These are phyloP conservation scores for Hanseniaspora occidentalis DNA, from an alignment of 805 yeast species.

Conservation along the genomic window DNA sequence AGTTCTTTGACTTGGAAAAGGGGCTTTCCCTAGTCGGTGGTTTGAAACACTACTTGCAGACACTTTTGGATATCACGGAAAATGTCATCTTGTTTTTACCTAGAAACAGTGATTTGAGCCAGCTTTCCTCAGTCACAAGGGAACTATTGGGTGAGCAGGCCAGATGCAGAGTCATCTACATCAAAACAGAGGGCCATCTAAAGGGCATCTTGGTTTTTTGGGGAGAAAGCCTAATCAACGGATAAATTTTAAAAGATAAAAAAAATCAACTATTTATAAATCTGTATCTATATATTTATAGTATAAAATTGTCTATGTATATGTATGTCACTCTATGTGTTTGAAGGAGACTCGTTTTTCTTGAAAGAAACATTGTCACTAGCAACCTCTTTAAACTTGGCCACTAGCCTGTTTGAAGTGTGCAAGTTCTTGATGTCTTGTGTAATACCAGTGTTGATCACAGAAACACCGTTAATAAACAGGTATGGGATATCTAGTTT, in stretches of 20 bases:
- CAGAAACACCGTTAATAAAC: constrained; percentile 16
- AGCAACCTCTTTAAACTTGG: constrained; percentile 11
- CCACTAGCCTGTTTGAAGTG: constrained; percentile 10
- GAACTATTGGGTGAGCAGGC: constrained; percentile 33
- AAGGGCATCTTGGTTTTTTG: constrained; percentile 50
- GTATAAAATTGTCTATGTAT: no score
- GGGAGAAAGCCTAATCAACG: constrained; percentile 33
- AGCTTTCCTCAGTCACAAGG: constrained; percentile 35
- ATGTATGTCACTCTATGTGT: constrained; percentile 8
- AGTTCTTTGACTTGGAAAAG: constrained; percentile 33
- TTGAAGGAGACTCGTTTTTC: constrained; percentile 17
- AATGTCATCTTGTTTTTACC: constrained; percentile 56
- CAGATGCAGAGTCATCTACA: constrained; percentile 34
- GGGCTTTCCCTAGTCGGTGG: constrained; percentile 35
- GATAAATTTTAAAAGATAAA: not conserved
- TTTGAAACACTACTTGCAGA: constrained; percentile 32
- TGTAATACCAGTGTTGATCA: constrained; percentile 10
- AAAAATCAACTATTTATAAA: not conserved
- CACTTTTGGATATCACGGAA: constrained; percentile 28
- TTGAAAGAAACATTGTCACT: constrained; percentile 13
- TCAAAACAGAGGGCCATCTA: constrained; percentile 28
- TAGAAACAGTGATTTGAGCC: constrained; percentile 41
- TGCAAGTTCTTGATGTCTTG: constrained; percentile 12
- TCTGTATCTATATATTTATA: not conserved
- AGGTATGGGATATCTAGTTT: constrained; percentile 13